Evolutionary conservation across 192 early-diverging fungal species (phyloP), one percentile per base, ranked within the genome.

Genomic region (Dissophora ornata): DNA sequence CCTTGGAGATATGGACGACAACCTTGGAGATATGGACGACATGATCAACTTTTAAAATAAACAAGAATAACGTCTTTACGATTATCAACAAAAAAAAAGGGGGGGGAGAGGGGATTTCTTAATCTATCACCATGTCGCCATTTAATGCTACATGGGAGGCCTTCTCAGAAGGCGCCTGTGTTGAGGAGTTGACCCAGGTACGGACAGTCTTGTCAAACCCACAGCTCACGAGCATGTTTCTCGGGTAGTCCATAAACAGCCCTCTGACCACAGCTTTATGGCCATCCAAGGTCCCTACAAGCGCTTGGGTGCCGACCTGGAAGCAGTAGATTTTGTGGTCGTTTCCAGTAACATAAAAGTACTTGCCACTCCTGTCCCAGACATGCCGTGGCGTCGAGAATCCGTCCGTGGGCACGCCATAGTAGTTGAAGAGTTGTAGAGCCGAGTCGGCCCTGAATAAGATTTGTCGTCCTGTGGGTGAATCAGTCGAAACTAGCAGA

Each of bases 401-500:
- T 22, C 84, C 84, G 61, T 92, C 88, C 8, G 84, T 79, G 9
- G 84, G 82, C 12, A 83, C 73, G 3, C 87, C 90, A 71, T 87
- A 93, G 33, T 87, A 86, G 58, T 89, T 91, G 51, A 84, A 83
- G 11, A 87, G 60, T 30, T 88, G 89, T 10, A 73, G 45, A 11
- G 80, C 79, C 24, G 68, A 70, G 30, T 79, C 82, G 1, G 79
- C 62, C n/a, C 65, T 66, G 57, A 90, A 87, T 10, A 94, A 44
- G 26, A 93, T 90, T 18, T 91, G 79, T 8, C 90, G 81, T 22
- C 92, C 92, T 34, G 81, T 84, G 12, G 82, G 75, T 30, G 87
- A 81, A 62, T 94, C 92, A 0, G 93, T 94, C 42, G 90, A 89
- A 8, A 83, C 79, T 18, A 90, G 73, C 19, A 94, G 34, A 51